phyloP scores from a whole-genome alignment of 139 green algal genomes.

The Astrephomene gubernaculifera region DNA sequence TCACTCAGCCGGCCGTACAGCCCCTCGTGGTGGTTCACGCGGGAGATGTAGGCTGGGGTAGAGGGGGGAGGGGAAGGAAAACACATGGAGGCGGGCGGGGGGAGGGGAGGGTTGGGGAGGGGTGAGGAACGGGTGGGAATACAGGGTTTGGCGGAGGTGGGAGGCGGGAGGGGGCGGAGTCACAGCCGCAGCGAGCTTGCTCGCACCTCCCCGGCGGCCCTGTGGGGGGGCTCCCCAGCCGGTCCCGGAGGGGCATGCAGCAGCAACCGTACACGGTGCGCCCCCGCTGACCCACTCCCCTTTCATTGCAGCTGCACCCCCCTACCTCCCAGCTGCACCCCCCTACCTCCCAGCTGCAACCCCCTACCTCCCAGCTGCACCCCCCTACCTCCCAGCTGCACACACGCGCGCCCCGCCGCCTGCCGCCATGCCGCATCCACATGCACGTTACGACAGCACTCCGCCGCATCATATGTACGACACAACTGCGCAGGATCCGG shows the following conservation, averaged over 20 bases:
- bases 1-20: constrained; percentile 52
- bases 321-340: constrained; percentile 41
- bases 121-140: no score
- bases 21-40: constrained; percentile 63
- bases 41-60: constrained; percentile 49
- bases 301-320: neutral
- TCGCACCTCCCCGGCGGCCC: no score
- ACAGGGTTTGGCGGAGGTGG: no score
- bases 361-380: constrained; percentile 2
- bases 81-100: neutral
- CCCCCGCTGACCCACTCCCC: no score
- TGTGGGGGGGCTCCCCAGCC: no score
- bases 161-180: no score
- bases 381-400: no score
- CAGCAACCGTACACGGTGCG: no score
- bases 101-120: neutral
- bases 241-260: no score
- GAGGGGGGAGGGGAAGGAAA: no score
- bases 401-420: constrained; percentile 50
- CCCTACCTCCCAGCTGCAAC: constrained; percentile 58
- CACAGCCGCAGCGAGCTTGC: no score
- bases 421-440: constrained; percentile 43
- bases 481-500: constrained; percentile 46
- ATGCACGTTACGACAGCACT: constrained; percentile 64
- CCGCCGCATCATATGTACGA: constrained; percentile 56